These are phyloP conservation scores for Phytophthora fragariae DNA, from an alignment of 352 stramenopile genomes.

Conservation along the genomic window DNA sequence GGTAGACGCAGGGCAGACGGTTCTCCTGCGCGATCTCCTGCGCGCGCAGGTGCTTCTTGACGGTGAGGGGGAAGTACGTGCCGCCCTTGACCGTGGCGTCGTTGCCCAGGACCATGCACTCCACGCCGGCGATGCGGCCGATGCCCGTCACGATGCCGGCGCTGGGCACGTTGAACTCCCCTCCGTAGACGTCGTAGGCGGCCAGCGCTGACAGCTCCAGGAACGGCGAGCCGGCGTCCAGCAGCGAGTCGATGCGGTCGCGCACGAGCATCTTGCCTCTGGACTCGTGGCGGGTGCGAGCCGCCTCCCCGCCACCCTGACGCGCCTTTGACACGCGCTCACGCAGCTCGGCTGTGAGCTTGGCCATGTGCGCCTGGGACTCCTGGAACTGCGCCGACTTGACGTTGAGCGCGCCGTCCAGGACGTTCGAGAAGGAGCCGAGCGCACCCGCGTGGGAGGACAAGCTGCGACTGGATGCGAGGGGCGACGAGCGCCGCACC, in stretches of 20 bases:
- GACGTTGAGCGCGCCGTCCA: slow-evolving; percentile 70
- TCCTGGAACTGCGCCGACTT: slow-evolving; percentile 69
- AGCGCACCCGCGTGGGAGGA: slow-evolving; percentile 53
- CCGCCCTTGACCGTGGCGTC: slow-evolving; percentile 99
- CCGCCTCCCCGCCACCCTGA: slow-evolving; percentile 71
- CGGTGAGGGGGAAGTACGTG: slow-evolving; percentile 98
- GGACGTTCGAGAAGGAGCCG: slow-evolving; percentile 53
- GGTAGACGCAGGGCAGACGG: slow-evolving; percentile 96
- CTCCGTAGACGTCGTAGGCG: slow-evolving; percentile 87
- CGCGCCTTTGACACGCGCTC: slow-evolving; percentile 52
- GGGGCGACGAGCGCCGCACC: neutral
- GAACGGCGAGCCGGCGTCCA: slow-evolving; percentile 96
- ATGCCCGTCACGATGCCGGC: slow-evolving; percentile 93
- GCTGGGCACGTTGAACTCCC: slow-evolving; percentile 64
- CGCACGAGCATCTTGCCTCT: slow-evolving; percentile 87
- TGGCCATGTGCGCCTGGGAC: slow-evolving; percentile 64
- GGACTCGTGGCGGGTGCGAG: slow-evolving; percentile 74
- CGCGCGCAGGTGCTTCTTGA: slow-evolving; percentile 97
- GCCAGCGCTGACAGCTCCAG: slow-evolving; percentile 95
- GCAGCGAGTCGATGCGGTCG: slow-evolving; percentile 95
- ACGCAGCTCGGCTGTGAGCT: slow-evolving; percentile 56
- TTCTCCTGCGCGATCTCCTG: slow-evolving; percentile 98
- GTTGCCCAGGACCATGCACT: slow-evolving; percentile 98
- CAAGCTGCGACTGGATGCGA: slow-evolving; percentile 26
- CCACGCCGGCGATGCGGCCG: slow-evolving; percentile 80